Evolutionary conservation across 805 yeast genomes (phyloP).

Genomic region (Wickerhamiella musiphila): DNA sequence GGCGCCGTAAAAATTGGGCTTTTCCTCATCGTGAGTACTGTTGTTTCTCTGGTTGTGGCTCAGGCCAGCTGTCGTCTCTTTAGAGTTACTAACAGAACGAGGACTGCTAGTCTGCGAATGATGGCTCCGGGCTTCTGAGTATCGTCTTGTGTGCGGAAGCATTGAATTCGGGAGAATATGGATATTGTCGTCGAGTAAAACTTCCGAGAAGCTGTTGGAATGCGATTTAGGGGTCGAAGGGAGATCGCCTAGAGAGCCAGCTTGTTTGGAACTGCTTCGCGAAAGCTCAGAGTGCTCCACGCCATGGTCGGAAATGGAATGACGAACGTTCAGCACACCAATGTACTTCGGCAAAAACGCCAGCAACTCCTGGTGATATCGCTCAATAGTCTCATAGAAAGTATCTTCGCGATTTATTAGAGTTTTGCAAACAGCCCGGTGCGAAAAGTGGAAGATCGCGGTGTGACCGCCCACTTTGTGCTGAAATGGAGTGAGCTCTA

Average conservation of each 20-base stretch:
- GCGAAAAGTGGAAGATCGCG: conserved; percentile 82
- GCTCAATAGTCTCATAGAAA: conserved; percentile 84
- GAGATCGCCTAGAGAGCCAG: no score
- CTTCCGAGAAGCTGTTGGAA: conserved; percentile 31
- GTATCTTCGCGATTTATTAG: conserved; percentile 74
- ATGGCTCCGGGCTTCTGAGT: conserved; percentile 4
- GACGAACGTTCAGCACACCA: conserved; percentile 86
- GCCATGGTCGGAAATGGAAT: conserved; percentile 25
- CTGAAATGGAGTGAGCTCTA: conserved; percentile 76
- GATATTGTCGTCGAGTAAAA: conserved; percentile 75
- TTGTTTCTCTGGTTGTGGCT: not conserved
- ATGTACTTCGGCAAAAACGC: conserved; percentile 85
- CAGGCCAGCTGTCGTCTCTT: not conserved
- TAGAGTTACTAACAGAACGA: not conserved
- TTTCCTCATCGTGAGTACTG: conserved; percentile 15
- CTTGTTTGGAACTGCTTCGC: not conserved
- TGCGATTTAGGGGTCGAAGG: not conserved
- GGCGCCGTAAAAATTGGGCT: conserved; percentile 27
- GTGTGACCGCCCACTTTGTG: conserved; percentile 98
- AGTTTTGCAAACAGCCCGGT: conserved; percentile 85
- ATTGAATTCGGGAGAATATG: conserved; percentile 80
- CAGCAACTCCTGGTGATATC: conserved; percentile 54
- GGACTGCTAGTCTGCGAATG: not conserved
- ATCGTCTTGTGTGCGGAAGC: conserved; percentile 24
- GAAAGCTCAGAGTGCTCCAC: not conserved